Evolutionary conservation across 176 grass and related monocot genomes (phyloP), one percentile per base, ranked within the genome.

Genomic region (Carex cristatella): DNA sequence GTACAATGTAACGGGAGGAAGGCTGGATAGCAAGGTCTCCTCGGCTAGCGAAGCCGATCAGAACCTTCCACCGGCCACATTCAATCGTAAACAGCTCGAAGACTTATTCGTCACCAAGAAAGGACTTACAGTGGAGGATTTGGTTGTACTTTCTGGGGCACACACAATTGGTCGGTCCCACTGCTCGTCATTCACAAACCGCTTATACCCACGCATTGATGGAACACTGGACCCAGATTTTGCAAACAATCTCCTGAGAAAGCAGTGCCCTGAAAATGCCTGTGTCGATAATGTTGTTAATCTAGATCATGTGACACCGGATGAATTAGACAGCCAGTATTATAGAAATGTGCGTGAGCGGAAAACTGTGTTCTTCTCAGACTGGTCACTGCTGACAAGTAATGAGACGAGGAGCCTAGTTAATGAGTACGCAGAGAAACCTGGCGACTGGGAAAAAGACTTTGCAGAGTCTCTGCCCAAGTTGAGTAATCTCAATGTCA

Each of bases 61-160:
- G 2, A 79, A 55, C 76, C 85, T 90, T 1, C 85, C 89, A 1
- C 14, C 37, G 0, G 76, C 82, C 0, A 65, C 14, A 46, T 74
- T 59, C 18, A 63, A 85, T 69, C 10, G 68, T 18, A 4, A 58
- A 28, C 4, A 63, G 9, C 89, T 91, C 33, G 27, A 86, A 3
- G 62, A 38, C 10, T 63, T 27, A 4, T 94, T 94, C 10, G 83
- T 46, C 18, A 31, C 0, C 1, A 79, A 88, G 65, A 67, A 82
- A 19, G 64, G 64, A 4, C 74, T 93, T 4, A 12, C 30, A 61
- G 67, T 51, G 0, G 88, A 90, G 37, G 91, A 93, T 79, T 31
- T 92, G 86, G 83, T 92, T 4, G 72, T 87, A 37, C 91, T 92
- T 55, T 88, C 92, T n/a, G 87, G 92, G 10, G 89, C 92, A 23